Percentiles rank a stretch among this genome's conserved stretches.
phyloP scores from a whole-genome alignment of 768 basidiomycete genomes.

The Tulasnella sp. region DNA sequence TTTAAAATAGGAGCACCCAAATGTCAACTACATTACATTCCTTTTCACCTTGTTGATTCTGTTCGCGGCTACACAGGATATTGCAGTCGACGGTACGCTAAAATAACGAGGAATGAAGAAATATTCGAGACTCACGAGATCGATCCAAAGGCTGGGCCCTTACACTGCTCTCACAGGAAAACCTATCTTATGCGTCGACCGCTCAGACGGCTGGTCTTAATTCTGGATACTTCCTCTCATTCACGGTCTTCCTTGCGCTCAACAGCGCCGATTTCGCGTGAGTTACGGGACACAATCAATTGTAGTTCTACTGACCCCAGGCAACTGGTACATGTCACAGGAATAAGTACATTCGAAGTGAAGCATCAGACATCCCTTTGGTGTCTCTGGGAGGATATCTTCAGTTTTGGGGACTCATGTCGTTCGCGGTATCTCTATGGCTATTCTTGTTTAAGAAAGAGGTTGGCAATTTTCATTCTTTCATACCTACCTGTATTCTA shows the following conservation, averaged over 20 bases:
- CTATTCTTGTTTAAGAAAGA: conserved; percentile 81
- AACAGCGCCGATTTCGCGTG: conserved; percentile 89
- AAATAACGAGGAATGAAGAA: neutral
- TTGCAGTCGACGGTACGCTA: conserved; percentile 48
- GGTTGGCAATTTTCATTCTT: conserved; percentile 34
- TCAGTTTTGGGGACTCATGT: conserved; percentile 73
- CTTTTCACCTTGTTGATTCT: conserved; percentile 84
- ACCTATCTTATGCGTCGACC: conserved; percentile 91
- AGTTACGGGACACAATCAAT: conserved; percentile 16
- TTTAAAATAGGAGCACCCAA: conserved; percentile 61
- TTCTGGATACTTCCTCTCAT: conserved; percentile 89
- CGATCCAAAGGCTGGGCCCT: conserved; percentile 33
- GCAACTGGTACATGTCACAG: conserved; percentile 18
- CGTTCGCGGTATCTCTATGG: conserved; percentile 79
- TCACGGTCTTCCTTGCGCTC: conserved; percentile 94
- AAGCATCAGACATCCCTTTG: conserved; percentile 30
- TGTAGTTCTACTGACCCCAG: neutral
- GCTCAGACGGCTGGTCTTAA: conserved; percentile 97
- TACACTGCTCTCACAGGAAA: conserved; percentile 71
- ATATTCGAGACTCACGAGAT: neutral
- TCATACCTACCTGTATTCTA: neutral
- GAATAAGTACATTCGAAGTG: conserved; percentile 34
- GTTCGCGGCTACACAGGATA: conserved; percentile 95
- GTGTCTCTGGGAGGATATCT: conserved; percentile 64
- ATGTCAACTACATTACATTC: conserved; percentile 65